Percentiles rank a stretch among this genome's conserved stretches.
Evolutionary conservation across 2,329 filamentous ascomycete genomes (phyloP).

Genomic region (Verruconis gallopava): DNA sequence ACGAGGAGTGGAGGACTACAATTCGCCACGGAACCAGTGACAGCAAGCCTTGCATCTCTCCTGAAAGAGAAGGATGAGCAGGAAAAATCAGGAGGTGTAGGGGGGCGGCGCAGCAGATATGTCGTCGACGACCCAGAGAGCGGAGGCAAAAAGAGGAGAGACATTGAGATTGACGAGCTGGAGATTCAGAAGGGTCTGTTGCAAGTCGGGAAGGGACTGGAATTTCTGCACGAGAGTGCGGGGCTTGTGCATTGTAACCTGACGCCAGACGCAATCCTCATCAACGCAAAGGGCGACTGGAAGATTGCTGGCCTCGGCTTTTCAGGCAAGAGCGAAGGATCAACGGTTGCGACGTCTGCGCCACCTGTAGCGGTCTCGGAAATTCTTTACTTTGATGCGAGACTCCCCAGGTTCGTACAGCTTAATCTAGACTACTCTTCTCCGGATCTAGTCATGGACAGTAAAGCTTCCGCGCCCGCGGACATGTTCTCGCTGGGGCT

Average conservation of each 20-base stretch:
- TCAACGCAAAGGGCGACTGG: constrained; percentile 64
- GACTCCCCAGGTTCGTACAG: constrained; percentile 71
- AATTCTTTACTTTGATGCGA: constrained; percentile 70
- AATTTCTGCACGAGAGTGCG: constrained; percentile 91
- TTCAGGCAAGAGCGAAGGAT: constrained; percentile 65
- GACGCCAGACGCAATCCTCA: constrained; percentile 82
- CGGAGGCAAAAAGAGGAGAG: constrained; percentile 52
- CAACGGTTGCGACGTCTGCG: constrained; percentile 61
- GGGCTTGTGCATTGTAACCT: constrained; percentile 88
- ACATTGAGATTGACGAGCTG: constrained; percentile 88
- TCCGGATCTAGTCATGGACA: constrained; percentile 88
- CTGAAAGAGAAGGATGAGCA: constrained; percentile 82
- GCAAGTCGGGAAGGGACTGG: constrained; percentile 84
- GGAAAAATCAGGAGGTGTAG: constrained; percentile 54
- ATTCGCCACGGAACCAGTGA: constrained; percentile 89
- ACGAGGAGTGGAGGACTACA: constrained; percentile 82
- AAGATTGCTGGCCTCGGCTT: constrained; percentile 94
- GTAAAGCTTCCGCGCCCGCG: constrained; percentile 67
- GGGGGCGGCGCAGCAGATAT: constrained; percentile 62
- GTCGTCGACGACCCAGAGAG: constrained; percentile 67
- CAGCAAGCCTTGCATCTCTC: constrained; percentile 70
- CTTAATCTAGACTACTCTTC: constrained; percentile 87
- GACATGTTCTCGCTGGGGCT: constrained; percentile 93
- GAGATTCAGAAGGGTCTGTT: constrained; percentile 94
- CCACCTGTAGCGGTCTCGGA: constrained; percentile 72